Conservation (phyloP, 1,139 yeast genomes). For the Candida mesenterica region DNA sequence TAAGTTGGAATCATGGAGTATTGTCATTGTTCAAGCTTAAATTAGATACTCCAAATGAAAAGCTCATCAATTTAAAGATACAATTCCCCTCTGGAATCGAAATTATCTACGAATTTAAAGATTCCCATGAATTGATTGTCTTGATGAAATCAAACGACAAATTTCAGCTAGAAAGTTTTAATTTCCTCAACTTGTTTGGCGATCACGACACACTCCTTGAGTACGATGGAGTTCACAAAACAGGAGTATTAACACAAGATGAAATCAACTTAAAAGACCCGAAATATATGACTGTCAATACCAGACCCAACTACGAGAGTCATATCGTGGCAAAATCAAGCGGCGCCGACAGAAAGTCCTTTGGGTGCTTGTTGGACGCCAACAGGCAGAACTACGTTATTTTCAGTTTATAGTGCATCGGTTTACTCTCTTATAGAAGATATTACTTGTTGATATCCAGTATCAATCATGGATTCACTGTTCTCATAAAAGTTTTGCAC, state of each 20-base stretch:
- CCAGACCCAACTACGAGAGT: constrained; percentile 5
- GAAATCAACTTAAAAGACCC: constrained; percentile 18
- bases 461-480: constrained; percentile 7
- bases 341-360: constrained; percentile 14
- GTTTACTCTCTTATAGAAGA: background rate
- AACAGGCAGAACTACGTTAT: constrained; percentile 39
- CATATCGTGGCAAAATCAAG: background rate
- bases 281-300: constrained; percentile 26
- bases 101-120: constrained; percentile 16
- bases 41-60: background rate
- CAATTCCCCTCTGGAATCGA: constrained; percentile 7
- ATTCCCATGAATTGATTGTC: constrained; percentile 13
- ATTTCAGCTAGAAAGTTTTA: constrained; percentile 11
- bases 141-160: constrained; percentile 8
- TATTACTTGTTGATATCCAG: background rate
- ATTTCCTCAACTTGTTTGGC: constrained; percentile 10
- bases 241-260: constrained; percentile 7
- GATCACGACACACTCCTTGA: constrained; percentile 6
- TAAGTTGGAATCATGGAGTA: constrained; percentile 8
- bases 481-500: constrained; percentile 26
- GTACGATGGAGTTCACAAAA: constrained; percentile 9
- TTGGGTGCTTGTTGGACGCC: constrained; percentile 43
- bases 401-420: constrained; percentile 15
- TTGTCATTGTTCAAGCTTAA: constrained; percentile 5
- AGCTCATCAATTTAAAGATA: constrained; percentile 3